Conservation (phyloP, 2,329 filamentous ascomycete genomes). For the Penicillium psychrosexuale region DNA sequence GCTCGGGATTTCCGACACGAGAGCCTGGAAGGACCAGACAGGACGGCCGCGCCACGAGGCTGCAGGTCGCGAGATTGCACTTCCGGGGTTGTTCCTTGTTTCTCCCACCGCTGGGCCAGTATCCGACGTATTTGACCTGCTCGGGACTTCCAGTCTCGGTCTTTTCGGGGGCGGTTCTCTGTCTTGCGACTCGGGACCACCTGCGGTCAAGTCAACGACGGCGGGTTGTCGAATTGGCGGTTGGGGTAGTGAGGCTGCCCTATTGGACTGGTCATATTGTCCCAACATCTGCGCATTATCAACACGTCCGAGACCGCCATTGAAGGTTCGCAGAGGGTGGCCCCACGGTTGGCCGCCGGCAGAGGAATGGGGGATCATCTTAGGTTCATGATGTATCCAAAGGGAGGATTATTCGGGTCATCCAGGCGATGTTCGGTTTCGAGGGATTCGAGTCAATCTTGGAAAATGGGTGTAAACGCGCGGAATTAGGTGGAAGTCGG, state of each 20-base stretch:
- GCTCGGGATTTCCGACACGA: slow-evolving; percentile 34
- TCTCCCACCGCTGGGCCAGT: slow-evolving; percentile 26
- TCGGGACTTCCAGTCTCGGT: slow-evolving; percentile 35
- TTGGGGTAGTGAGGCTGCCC: slow-evolving; percentile 25
- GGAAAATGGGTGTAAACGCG: background rate
- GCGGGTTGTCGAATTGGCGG: slow-evolving; percentile 28
- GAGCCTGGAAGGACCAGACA: slow-evolving; percentile 40
- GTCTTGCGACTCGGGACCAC: slow-evolving; percentile 31
- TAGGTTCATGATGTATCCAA: slow-evolving; percentile 37
- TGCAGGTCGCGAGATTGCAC: slow-evolving; percentile 26
- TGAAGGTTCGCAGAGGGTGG: slow-evolving; percentile 33
- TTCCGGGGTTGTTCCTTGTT: slow-evolving; percentile 28
- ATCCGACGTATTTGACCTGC: slow-evolving; percentile 20
- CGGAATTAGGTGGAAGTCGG: background rate
- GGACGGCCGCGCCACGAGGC: slow-evolving; percentile 37
- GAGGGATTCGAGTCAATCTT: background rate
- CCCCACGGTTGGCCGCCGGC: slow-evolving; percentile 41
- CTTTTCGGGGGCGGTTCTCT: slow-evolving; percentile 38
- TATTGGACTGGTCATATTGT: slow-evolving; percentile 24
- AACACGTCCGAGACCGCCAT: slow-evolving; percentile 29
- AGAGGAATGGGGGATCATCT: slow-evolving; percentile 44
- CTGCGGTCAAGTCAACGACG: slow-evolving; percentile 38
- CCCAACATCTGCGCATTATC: slow-evolving; percentile 25
- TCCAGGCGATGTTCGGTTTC: slow-evolving; percentile 12
- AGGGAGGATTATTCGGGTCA: slow-evolving; percentile 24